phyloP scores from a whole-genome alignment of 345 rosid genomes.

The Gossypium herbaceum region DNA sequence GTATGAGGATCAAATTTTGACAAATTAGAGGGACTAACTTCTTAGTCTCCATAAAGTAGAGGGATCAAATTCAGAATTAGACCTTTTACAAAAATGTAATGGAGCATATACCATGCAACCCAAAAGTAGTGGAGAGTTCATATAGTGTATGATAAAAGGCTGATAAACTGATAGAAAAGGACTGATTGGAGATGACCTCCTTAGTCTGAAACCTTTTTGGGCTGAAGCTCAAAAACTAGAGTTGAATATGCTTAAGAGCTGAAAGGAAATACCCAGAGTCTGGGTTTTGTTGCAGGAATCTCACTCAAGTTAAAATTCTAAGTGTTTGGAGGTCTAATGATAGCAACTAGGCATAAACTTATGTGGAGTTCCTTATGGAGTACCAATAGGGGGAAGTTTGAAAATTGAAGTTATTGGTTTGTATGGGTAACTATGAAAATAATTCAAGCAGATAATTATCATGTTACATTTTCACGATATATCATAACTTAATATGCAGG shows the following conservation, averaged over 20 bases:
- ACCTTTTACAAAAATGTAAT: too few species aligned
- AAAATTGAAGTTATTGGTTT: constrained; percentile 3
- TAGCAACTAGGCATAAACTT: neutral
- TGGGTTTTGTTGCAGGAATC: neutral
- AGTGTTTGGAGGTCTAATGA: neutral
- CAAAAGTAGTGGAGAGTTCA: neutral
- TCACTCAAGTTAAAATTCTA: neutral
- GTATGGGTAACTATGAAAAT: neutral
- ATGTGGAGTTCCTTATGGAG: neutral
- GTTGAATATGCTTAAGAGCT: constrained; percentile 2
- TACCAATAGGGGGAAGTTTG: neutral
- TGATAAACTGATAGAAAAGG: neutral
- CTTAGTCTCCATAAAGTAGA: too few species aligned
- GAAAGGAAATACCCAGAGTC: neutral
- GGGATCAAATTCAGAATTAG: too few species aligned
- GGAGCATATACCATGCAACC: too few species aligned
- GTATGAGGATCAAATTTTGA: too few species aligned
- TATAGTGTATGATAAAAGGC: neutral
- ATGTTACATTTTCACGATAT: neutral
- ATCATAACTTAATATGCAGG: constrained; percentile 44
- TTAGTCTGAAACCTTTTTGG: neutral
- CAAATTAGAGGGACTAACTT: too few species aligned
- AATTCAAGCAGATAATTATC: neutral
- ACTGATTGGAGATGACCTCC: neutral
- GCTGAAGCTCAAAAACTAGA: neutral